Evolutionary conservation across 805 yeast species (phyloP), one percentile per base, ranked within the genome.

Genomic region (Maudiozyma saulgeensis): DNA sequence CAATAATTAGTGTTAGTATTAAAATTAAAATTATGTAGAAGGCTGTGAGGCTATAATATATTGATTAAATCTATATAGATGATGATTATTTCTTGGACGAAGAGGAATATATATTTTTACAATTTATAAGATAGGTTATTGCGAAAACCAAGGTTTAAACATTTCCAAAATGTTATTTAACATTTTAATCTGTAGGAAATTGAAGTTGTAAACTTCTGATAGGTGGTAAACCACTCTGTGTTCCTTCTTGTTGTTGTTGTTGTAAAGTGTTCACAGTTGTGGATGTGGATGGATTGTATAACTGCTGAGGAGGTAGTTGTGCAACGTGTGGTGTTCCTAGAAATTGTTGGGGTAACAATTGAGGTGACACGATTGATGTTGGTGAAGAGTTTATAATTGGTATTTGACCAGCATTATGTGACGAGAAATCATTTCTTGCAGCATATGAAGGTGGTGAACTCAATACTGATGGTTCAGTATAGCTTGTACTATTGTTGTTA

Each of bases 201-300:
- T 57, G 66, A 18, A 64, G 41, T 44, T 61, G 66, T 48, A 64
- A 51, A 54, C 66, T 63, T 51, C 68, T 56, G 31, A 64, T 53
- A 21, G 68, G 65, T 31, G 68, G 68, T 34, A 64, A 51, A 13
- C 55, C 48, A 21, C 49, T 45, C n/a, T 31, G 39, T 31, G 18
- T 19, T 39, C 32, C 12, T 8, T 28, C 32, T 28, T 28, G 32
- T 28, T 28, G 32, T 8, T 28, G 32, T 6, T 28, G 32, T 28
- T 28, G 32, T 28, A 28, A 6, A 28, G 32, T 11, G 6, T 11
- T 28, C 3, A 21, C 23, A 28, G 32, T 28, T 3, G 32, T 28
- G 32, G 32, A 9, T 28, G 32, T 48, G 16, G 28, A 37, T 12
- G 31, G 32, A 11, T 28, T 11, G 6, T 28, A 28, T 11, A 28